Base-by-base conservation (phyloP, 1,284 basidiomycete species). In the Puccinia novopanici region DNA sequence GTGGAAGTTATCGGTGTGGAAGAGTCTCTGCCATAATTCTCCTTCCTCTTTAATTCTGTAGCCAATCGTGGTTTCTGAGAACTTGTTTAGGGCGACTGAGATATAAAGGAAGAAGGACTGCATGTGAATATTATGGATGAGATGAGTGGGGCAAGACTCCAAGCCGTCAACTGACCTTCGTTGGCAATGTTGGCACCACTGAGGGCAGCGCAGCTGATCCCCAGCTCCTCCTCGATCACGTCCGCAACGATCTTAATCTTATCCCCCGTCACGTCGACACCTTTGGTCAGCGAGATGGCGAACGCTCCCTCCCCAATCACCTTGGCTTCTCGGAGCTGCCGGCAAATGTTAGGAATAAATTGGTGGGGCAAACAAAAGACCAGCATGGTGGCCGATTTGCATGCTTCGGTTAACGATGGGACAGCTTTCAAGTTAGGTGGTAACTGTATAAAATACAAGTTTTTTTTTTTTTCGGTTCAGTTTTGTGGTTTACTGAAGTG, bases 111-210 rank as follows among this genome's bases (percentile, higher is more conserved):
- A 65, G 30, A 61, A n/a, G 15, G 27, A 10, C 10, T 10, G n/a
- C n/a, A n/a, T n/a, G n/a, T n/a, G n/a, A n/a, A n/a, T n/a, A n/a
- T n/a, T 45, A 45, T 48, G 27, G 34, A 17, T 59, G 57, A 59
- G 54, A 50, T 52, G 55, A 54, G 71, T 24, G 67, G 17, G 30
- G 34, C 42, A 55, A 55, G 13, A 2, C 52, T 3, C 19, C 12
- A 34, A 19, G 50, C n/a, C n/a, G 27, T 59, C 27, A n/a, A 30
- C 65, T 19, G 3, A 82, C 84, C 87, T 83, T 90, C 89, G 81
- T 89, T 87, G 50, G 89, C 89, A 75, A 90, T 89, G 85, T 90
- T 90, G 48, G 89, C 89, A 6, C 89, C 89, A 52, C 87, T 88
- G 3, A 90, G 84, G 2, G 89, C 89, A 0, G 87, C 87, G 82